These are phyloP conservation scores for Bromus sterilis DNA, from an alignment of 176 grass and related monocot genomes.

Conservation along the genomic window DNA sequence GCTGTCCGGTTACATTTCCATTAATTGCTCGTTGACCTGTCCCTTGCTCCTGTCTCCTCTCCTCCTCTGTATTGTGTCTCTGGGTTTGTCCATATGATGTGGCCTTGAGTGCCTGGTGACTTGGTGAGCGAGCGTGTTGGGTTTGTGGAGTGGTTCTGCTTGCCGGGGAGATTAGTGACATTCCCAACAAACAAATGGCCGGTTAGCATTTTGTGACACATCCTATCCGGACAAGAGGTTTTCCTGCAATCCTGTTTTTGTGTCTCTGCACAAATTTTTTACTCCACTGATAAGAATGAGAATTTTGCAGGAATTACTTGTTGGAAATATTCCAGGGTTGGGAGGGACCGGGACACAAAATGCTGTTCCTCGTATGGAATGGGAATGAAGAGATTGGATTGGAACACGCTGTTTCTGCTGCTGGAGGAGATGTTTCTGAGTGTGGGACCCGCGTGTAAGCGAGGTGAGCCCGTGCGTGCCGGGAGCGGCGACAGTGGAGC, in stretches of 20 bases:
- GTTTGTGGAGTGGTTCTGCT: conserved; percentile 1
- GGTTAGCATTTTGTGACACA: background rate
- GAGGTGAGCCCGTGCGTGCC: background rate
- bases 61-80: background rate
- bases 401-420: background rate
- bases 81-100: background rate
- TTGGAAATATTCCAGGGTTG: background rate
- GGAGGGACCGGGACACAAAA: too few relatives aligned
- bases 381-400: too few relatives aligned
- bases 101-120: background rate
- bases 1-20: conserved; percentile 3
- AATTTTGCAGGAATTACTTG: background rate
- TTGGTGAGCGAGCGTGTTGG: background rate
- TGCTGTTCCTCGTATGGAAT: too few relatives aligned
- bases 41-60: background rate
- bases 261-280: background rate
- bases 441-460: too few relatives aligned
- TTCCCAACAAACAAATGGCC: background rate
- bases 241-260: background rate
- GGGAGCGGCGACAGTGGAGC: background rate
- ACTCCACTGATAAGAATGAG: too few relatives aligned
- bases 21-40: conserved; percentile 29
- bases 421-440: background rate
- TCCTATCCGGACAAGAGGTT: background rate
- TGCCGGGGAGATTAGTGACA: background rate